Evolutionary conservation across 169 alveolate species (phyloP).

Genomic region (Plasmodium vinckei): DNA sequence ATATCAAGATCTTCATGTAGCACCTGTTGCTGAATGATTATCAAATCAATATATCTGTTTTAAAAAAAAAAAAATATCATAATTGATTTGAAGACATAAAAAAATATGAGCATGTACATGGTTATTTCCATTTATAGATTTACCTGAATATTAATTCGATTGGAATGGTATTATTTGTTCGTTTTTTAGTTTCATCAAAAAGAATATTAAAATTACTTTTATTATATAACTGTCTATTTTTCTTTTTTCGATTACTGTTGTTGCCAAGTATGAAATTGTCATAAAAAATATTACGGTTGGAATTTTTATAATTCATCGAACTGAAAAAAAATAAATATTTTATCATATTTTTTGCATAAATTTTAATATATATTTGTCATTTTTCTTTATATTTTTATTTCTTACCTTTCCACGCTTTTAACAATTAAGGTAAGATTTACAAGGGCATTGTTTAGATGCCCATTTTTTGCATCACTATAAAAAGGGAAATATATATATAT

Average conservation of each 20-base stretch:
- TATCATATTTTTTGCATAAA: too few species aligned
- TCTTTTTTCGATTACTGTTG: not conserved
- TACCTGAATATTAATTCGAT: slow-evolving; percentile 38
- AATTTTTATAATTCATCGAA: not conserved
- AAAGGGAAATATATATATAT: not conserved
- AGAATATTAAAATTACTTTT: slow-evolving; percentile 51
- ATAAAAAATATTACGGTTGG: not conserved
- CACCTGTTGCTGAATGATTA: slow-evolving; percentile 29
- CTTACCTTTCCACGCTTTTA: slow-evolving; percentile 13
- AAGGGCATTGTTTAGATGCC: slow-evolving; percentile 50
- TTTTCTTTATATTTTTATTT: not conserved
- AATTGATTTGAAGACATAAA: not conserved
- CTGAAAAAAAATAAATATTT: too few species aligned
- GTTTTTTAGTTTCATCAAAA: slow-evolving; percentile 24
- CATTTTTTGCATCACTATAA: slow-evolving; percentile 36
- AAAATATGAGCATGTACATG: not conserved
- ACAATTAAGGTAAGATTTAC: slow-evolving; percentile 38
- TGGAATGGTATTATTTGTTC: not conserved
- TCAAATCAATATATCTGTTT: slow-evolving; percentile 25
- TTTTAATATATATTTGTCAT: too few species aligned
- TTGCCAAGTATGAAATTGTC: slow-evolving; percentile 14
- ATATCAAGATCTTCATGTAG: slow-evolving; percentile 4
- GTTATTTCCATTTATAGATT: too few species aligned
- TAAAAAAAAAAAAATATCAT: not conserved
- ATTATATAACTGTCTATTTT: slow-evolving; percentile 12